Evolutionary conservation across 1,284 basidiomycete genomes (phyloP), one percentile per base, ranked within the genome.

Genomic region (Anthracocystis panici-leucophaei): DNA sequence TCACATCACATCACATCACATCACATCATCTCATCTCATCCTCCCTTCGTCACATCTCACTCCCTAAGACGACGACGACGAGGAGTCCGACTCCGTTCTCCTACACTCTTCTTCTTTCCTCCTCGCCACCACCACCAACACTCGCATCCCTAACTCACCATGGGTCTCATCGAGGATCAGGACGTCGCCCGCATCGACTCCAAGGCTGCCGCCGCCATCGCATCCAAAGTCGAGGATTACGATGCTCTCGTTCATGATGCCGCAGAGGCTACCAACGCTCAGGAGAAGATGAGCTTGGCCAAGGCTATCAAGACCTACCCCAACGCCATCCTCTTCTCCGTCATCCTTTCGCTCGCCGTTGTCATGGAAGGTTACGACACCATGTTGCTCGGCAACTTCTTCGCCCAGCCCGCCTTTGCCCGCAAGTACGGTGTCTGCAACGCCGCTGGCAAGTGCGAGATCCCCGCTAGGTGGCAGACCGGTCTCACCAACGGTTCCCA

Each of bases 391-490:
- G 70, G 71, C 29, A 75, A 74, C 64, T 87, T 86, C 77, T 87
- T 85, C 65, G 86, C 86, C 18, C 81, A 85, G 57, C 87, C 87
- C 16, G 76, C 79, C 3, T 87, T 85, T 61, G 70, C 72, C 14
- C 45, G 70, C 16, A 73, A 72, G 46, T 87, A 82, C 63, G 86
- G 85, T 14, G 52, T 48, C n/a, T 75, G 79, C 67, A 72, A 65
- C 38, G 60, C 57, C 20, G 70, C 69, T 18, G 82, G 80, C 35
- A 78, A 80, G 14, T 88, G 86, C 66, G 82, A 86, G 56, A 81
- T 88, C 18, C 79, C 87, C 0, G 86, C 88, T 0, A 58, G 80
- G 12, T 88, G 88, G 88, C 87, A 88, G 65, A 81, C 87, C 2
- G 87, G 87, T 52, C 63, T 77, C 56, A 56, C 60, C 56, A 77